A percentile compares a stretch with the other conserved stretches of the same genome.
phyloP scores from a whole-genome alignment of 2,329 filamentous ascomycete species.

The Xylariales sp. region DNA sequence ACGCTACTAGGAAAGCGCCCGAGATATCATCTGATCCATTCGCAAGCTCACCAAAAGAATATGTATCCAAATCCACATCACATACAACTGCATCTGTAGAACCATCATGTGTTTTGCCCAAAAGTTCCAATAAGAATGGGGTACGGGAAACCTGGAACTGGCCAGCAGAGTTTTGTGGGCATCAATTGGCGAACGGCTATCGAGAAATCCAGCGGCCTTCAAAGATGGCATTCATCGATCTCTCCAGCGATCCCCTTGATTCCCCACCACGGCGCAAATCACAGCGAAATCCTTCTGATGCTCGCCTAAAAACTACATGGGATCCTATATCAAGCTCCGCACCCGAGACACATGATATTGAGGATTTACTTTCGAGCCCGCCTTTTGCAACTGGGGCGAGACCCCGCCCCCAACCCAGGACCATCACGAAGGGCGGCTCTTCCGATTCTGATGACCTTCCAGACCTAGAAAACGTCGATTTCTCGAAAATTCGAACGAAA shows the following conservation, averaged over 20 bases:
- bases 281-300: constrained; percentile 39
- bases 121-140: not conserved
- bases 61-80: constrained; percentile 20
- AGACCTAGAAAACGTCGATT: constrained; percentile 57
- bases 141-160: constrained; percentile 8
- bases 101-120: constrained; percentile 44
- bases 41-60: constrained; percentile 39
- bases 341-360: constrained; percentile 52
- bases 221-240: constrained; percentile 43
- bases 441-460: constrained; percentile 60
- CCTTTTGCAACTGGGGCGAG: constrained; percentile 32
- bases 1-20: constrained; percentile 20
- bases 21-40: constrained; percentile 41
- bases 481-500: constrained; percentile 46
- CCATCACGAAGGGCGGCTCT: constrained; percentile 51
- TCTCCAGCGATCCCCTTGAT: constrained; percentile 46
- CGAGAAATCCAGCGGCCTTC: constrained; percentile 31
- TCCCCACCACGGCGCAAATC: constrained; percentile 27
- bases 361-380: constrained; percentile 37
- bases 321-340: constrained; percentile 67
- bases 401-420: constrained; percentile 49
- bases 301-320: constrained; percentile 51
- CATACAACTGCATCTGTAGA: constrained; percentile 7
- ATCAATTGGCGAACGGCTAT: constrained; percentile 16
- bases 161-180: constrained; percentile 14